A percentile compares a stretch with the other conserved stretches of the same genome.
Conservation (phyloP, 139 green algal genomes). For the Chlamydomonas urium region DNA sequence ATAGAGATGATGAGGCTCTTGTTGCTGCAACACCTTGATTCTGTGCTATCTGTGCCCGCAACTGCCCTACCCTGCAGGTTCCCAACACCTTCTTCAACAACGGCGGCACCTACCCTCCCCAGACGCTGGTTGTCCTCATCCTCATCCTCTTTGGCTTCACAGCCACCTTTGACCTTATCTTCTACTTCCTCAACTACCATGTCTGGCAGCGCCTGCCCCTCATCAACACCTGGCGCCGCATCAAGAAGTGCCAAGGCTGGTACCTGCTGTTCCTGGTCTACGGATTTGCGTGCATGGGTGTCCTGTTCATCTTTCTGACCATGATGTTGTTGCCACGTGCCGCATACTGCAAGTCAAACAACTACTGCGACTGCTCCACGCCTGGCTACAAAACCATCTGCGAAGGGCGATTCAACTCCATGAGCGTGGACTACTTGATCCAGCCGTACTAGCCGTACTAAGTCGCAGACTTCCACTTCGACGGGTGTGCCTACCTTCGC, state of each 20-base stretch:
- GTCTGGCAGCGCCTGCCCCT: neutral
- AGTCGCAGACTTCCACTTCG: too few species aligned
- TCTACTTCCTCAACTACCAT: constrained; percentile 9
- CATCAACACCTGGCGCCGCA: constrained; percentile 10
- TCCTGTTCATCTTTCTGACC: neutral
- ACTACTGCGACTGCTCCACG: constrained; percentile 10
- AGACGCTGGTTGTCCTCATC: neutral
- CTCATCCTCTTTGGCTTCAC: constrained; percentile 3
- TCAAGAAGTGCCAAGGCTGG: constrained; percentile 1
- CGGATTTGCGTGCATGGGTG: neutral
- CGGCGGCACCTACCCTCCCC: neutral
- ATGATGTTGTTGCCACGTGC: constrained; percentile 3
- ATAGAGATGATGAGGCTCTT: too few species aligned
- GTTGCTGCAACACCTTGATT: too few species aligned
- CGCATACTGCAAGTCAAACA: neutral
- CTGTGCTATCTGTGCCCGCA: too few species aligned
- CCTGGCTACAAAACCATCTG: neutral
- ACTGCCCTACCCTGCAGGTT: neutral
- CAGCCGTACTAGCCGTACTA: too few species aligned
- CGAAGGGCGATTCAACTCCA: neutral
- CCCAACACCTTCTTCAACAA: constrained; percentile 9
- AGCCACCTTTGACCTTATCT: constrained; percentile 4
- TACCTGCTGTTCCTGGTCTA: constrained; percentile 2
- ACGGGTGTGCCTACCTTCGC: too few species aligned
- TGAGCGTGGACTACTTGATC: constrained; percentile 1